Percentiles rank a stretch among this genome's conserved stretches.
Evolutionary conservation across 2,329 filamentous ascomycete species (phyloP).

Genomic region (Trichoderma afroharzianum): DNA sequence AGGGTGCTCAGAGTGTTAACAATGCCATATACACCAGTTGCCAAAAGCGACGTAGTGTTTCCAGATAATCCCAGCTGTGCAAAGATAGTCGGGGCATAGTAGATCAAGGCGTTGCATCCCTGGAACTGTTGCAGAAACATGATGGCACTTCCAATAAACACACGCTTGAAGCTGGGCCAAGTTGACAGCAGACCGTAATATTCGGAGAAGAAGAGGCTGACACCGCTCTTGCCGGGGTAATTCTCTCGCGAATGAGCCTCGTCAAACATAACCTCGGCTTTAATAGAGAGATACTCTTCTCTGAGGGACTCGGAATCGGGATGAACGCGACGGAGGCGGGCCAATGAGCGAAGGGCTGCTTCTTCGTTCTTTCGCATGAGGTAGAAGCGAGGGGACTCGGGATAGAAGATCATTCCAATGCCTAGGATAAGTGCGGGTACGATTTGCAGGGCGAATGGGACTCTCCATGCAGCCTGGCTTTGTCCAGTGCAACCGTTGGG

Average conservation of each 20-base stretch:
- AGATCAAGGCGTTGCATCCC: constrained; percentile 46
- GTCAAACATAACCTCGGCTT: constrained; percentile 37
- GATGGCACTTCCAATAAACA: constrained; percentile 51
- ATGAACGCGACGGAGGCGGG: constrained; percentile 32
- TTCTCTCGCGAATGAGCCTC: constrained; percentile 27
- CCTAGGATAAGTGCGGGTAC: constrained; percentile 54
- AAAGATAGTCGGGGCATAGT: constrained; percentile 47
- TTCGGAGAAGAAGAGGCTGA: constrained; percentile 31
- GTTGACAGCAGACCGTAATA: constrained; percentile 30
- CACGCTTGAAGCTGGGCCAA: constrained; percentile 37
- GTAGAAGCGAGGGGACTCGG: constrained; percentile 34
- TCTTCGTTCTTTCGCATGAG: constrained; percentile 32
- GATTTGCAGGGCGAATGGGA: constrained; percentile 51
- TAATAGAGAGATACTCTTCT: constrained; percentile 35
- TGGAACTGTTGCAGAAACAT: constrained; percentile 55
- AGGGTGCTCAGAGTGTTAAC: constrained; percentile 47
- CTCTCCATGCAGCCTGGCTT: constrained; percentile 41
- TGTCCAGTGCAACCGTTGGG: constrained; percentile 42
- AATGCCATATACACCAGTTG: constrained; percentile 56
- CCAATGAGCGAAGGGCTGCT: constrained; percentile 30
- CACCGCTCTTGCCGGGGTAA: constrained; percentile 30
- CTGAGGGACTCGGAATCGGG: constrained; percentile 30
- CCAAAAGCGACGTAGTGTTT: constrained; percentile 46
- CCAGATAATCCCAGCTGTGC: constrained; percentile 38
- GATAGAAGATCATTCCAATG: constrained; percentile 52